Evolutionary conservation across 306 rosid genomes (phyloP), one percentile per base, ranked within the genome.

Genomic region (Sophora flavescens): DNA sequence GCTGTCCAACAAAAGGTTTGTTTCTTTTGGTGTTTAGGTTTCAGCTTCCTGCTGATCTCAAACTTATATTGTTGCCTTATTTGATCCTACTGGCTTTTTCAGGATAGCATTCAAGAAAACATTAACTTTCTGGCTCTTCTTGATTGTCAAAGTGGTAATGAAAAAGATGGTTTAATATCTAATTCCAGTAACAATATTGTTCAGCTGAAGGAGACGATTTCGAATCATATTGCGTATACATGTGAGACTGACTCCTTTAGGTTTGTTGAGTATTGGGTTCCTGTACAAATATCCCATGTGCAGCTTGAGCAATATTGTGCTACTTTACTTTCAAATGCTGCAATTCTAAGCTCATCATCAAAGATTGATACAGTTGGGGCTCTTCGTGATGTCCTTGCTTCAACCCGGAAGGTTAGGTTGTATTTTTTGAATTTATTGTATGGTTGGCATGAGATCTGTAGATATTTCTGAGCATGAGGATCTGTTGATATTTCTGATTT

Each of bases 261-360:
- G 70, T 91, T 90, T 84, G 84, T 76, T 52, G 99, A 95, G 91
- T 92, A 92, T 76, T 95, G 97, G 97, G 90, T 92, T 87, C 99
- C 97, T 68, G 95, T 82, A 63, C 89, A 73, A 75, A 68, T 92
- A 44, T 88, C 99, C 14, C 72, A 87, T 78, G 86, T 86, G 80
- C 99, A 95, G 86, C 92, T 93, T 74, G 99, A 95, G 90, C 87
- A 83, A 84, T 95, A 95, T 81, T 95, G 99, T 84, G 84, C 80
- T 65, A 63, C 86, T 84, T 79, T 95, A 72, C 89, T 90, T 75
- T 83, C 86, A 41, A 90, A 92, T 61, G 66, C 90, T 76, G 82
- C 84, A 35, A 68, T 83, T 72, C 91, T 95, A 50, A 79, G 89
- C 50, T 88, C 92, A 13, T 77, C 81, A 35, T 71, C 82, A 42